Conservation (phyloP, 805 yeast species). For the Wickerhamomyces kurtzmanii region DNA sequence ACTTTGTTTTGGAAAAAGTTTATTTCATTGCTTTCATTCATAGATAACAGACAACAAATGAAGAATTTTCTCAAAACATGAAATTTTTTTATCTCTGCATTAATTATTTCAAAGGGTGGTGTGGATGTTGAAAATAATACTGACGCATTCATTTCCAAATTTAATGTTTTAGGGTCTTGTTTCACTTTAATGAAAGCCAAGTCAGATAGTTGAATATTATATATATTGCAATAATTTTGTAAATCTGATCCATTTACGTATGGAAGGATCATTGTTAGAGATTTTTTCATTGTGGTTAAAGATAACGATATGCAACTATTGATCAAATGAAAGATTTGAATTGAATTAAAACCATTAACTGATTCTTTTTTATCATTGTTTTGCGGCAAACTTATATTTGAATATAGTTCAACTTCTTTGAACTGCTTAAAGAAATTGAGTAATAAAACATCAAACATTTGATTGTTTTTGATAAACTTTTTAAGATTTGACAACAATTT, state of each 20-base stretch:
- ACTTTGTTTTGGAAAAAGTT: constrained; percentile 5
- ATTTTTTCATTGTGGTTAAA: constrained; percentile 19
- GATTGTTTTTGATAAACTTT: constrained; percentile 9
- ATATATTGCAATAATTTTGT: constrained; percentile 32
- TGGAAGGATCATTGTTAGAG: constrained; percentile 17
- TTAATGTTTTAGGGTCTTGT: constrained; percentile 2
- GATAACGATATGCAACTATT: constrained; percentile 23
- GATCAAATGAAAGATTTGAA: constrained; percentile 8
- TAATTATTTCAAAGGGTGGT: constrained; percentile 16
- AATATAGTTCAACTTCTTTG: constrained; percentile 19
- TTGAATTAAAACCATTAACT: constrained; percentile 1
- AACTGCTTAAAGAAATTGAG: constrained; percentile 17
- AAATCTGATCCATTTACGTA: constrained; percentile 22
- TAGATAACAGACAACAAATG: constrained; percentile 31
- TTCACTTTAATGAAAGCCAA: constrained; percentile 16
- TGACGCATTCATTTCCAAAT: constrained; percentile 4
- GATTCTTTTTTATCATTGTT: not conserved
- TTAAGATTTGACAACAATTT: no score
- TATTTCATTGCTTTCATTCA: constrained; percentile 12
- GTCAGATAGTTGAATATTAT: constrained; percentile 23
- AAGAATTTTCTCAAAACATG: constrained; percentile 30
- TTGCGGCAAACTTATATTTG: constrained; percentile 7
- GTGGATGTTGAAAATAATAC: no score
- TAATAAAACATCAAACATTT: constrained; percentile 16
- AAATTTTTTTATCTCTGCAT: constrained; percentile 21